A percentile compares a stretch with the other conserved stretches of the same genome.
Evolutionary conservation across 805 yeast species (phyloP).

Genomic region (Hanseniaspora mollemarum): DNA sequence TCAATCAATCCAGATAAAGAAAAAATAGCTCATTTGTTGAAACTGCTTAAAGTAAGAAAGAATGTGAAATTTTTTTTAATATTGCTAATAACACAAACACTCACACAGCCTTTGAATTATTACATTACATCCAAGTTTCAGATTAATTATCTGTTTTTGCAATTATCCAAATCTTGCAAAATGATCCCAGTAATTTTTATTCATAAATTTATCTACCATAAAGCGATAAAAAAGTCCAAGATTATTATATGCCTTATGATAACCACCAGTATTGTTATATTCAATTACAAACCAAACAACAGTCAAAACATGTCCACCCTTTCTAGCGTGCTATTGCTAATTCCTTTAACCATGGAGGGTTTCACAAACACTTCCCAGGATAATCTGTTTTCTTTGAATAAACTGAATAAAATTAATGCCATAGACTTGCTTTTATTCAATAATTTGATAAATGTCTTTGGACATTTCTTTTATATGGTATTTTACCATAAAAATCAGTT

Average conservation of each 20-base stretch:
- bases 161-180: constrained; percentile 87
- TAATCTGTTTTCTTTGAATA: constrained; percentile 6
- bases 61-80: constrained; percentile 38
- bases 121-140: constrained; percentile 75
- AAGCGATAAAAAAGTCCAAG: constrained; percentile 62
- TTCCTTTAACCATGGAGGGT: constrained; percentile 36
- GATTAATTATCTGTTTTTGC: constrained; percentile 69
- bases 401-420: neutral
- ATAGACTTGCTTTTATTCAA: constrained; percentile 55
- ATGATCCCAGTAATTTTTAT: constrained; percentile 88
- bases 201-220: constrained; percentile 58
- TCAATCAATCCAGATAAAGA: constrained; percentile 38
- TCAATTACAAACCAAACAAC: constrained; percentile 37
- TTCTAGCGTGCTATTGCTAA: neutral
- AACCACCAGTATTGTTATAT: constrained; percentile 70
- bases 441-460: constrained; percentile 35
- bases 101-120: constrained; percentile 68
- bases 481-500: constrained; percentile 23
- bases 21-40: constrained; percentile 24
- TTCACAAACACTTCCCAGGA: constrained; percentile 44
- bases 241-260: constrained; percentile 67
- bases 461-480: constrained; percentile 41
- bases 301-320: constrained; percentile 24
- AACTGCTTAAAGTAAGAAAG: constrained; percentile 30
- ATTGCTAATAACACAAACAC: constrained; percentile 28